Evolutionary conservation across 2,329 filamentous ascomycete species (phyloP), one percentile per base, ranked within the genome.

Genomic region (Penicillium psychrosexuale): DNA sequence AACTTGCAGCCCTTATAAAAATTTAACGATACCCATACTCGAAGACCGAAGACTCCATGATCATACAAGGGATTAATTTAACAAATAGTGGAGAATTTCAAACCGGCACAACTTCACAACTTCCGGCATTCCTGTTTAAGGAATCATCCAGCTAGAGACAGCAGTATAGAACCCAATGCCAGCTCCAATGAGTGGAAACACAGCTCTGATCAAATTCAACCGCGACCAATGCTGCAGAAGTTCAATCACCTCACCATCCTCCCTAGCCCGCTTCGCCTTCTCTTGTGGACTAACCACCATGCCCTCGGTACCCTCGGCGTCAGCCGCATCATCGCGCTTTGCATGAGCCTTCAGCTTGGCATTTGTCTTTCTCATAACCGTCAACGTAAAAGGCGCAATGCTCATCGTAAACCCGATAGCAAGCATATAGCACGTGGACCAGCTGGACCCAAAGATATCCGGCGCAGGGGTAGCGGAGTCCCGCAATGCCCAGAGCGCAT

Each of bases 401-500:
- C 58, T 47, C 43, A 69, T 17, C 19, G 67, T 65, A 28, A 64
- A 19, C 3, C 58, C 48, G 0, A 59, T 57, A n/a, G 69, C 66
- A 8, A 62, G 47, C 36, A 61, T 37, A 53, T 71, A 71, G 47
- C 53, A 46, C 12, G 43, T 47, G 13, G 48, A 49, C 58, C 55
- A 60, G 24, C 44, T 61, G 5, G 27, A 54, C 3, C 56, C 52
- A n/a, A 55, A 19, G 5, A 47, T 51, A 39, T 36, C 48, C 11
- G 55, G 54, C 12, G n/a, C 58, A 28, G 54, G 53, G 22, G 27
- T 53, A 47, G 39, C 51, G 17, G 37, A 31, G 24, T 57, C 42
- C 5, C 49, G 55, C 31, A 64, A 40, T 24, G 44, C 51, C 57
- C 69, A 70, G n/a, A 66, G 62, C 3, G 73, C 68, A 50, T 75